Percentiles rank a stretch among this genome's conserved stretches.
Evolutionary conservation across 176 grass and related monocot genomes (phyloP).

Genomic region (Zoysia pacifica): DNA sequence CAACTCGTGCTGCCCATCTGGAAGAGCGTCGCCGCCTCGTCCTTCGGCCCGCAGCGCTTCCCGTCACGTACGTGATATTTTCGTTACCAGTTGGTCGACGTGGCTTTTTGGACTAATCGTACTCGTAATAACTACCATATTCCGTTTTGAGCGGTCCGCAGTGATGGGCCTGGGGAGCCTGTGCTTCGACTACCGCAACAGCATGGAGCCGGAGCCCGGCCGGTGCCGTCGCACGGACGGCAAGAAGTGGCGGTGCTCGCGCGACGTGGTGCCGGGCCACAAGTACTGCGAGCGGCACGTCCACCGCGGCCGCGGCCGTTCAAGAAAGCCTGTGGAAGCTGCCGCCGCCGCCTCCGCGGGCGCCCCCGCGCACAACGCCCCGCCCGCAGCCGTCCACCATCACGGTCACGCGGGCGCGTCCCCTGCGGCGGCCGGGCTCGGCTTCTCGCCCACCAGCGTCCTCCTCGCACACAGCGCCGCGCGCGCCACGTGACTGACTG

Average conservation of each 20-base stretch:
- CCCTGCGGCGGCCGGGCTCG: no score
- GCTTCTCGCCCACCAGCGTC: conserved; percentile 35
- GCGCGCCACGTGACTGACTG: conserved; percentile 45
- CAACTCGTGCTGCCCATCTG: conserved; percentile 96
- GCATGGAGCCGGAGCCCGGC: conserved; percentile 96
- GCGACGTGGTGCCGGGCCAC: conserved; percentile 83
- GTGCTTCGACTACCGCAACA: conserved; percentile 95
- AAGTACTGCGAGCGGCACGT: conserved; percentile 99
- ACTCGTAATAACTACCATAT: no score
- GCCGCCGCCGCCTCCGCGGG: no score
- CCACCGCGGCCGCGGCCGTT: conserved; percentile 95
- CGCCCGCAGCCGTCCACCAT: no score
- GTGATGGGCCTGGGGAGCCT: conserved; percentile 86
- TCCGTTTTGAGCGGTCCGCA: conserved; percentile 4
- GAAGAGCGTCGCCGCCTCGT: conserved; percentile 94
- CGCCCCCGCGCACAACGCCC: no score
- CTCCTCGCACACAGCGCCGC: conserved; percentile 52
- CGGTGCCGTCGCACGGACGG: conserved; percentile 93
- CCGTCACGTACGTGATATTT: conserved; percentile 57
- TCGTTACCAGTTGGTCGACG: neutral
- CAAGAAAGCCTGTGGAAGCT: conserved; percentile 99
- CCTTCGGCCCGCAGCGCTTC: conserved; percentile 75
- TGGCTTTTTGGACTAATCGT: neutral
- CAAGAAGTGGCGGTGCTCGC: conserved; percentile 98
- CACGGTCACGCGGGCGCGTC: no score